Evolutionary conservation across 2,329 filamentous ascomycete genomes (phyloP), one percentile per base, ranked within the genome.

Genomic region (Phaeosphaeriaceae sp.): DNA sequence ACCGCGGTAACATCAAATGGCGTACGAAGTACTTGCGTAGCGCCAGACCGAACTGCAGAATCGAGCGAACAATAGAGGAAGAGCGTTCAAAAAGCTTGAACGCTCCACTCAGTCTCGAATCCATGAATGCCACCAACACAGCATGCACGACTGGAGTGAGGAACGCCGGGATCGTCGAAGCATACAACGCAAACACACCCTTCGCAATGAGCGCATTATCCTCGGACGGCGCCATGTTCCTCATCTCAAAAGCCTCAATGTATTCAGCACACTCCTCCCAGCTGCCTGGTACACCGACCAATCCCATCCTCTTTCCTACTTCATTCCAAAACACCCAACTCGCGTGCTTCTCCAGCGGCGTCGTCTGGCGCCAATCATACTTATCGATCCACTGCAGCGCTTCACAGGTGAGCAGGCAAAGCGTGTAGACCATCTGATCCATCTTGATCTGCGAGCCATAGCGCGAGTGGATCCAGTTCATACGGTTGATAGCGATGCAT

Each of bases 381-480:
- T 33, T 48, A 15, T 57, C 54, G n/a, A 56, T 57, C 52, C 57
- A 60, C n/a, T 55, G 54, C 5, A 57, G 40, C 31, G 58, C 53
- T 36, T 61, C 58, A 44, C 53, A 57, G 36, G 48, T 56, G 20
- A 61, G 47, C 19, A 61, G 52, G 25, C 54, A 57, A 3, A 61
- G 58, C 7, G 58, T 61, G 54, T 57, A 57, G 10, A 61, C 53
- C 54, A 61, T 57, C 22, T 61, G 53, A 19, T 56, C 54, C 53
- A 56, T 61, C 5, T 55, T 49, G 22, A 61, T 61, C n/a, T 53
- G 51, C 24, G 31, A 52, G 36, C 58, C 54, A 19, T 61, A 61
- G 17, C 52, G 58, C 1, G 54, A 53, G 44, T 61, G 58, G 31
- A 61, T 57, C 58, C 54, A 61, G 36, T 61, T 61, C 58, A 61